phyloP scores from a whole-genome alignment of 1,139 yeast species.

The Lodderomyces orthopsilosis region DNA sequence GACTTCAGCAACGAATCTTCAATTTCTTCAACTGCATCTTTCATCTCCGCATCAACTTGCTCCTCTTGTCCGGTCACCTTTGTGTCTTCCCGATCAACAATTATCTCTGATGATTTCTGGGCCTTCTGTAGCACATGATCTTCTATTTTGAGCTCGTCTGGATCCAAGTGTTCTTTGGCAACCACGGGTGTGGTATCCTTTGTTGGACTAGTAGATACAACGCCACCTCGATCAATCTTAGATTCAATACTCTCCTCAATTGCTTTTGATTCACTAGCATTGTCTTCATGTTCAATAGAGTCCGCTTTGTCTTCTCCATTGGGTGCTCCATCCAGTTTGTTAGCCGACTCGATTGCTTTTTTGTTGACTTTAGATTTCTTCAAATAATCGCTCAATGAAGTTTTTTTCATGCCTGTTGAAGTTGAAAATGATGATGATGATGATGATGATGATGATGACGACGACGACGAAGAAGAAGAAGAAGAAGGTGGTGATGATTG shows the following conservation, averaged over 20 bases:
- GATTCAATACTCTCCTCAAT: not conserved
- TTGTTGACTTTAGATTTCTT: conserved; percentile 13
- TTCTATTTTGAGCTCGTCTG: no score
- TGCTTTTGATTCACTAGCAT: not conserved
- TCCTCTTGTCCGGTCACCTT: not conserved
- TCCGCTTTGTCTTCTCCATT: not conserved
- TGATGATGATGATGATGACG: not conserved
- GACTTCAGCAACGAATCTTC: not conserved
- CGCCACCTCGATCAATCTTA: not conserved
- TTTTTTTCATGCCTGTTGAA: conserved; percentile 10
- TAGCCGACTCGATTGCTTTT: conserved; percentile 1
- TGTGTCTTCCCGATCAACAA: not conserved
- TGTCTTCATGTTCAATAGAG: not conserved
- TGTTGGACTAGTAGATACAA: no score
- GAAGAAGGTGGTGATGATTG: not conserved
- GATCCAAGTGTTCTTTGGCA: no score
- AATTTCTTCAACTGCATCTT: conserved; percentile 3
- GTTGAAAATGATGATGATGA: not conserved
- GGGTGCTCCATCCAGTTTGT: not conserved
- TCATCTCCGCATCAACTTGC: not conserved
- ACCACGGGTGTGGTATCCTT: no score
- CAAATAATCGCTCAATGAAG: conserved; percentile 18
- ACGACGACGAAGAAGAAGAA: not conserved
- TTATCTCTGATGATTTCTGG: no score
- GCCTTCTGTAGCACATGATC: no score